Base-by-base conservation (phyloP, 1,139 yeast genomes). In the Pneumocystis wakefieldiae region DNA sequence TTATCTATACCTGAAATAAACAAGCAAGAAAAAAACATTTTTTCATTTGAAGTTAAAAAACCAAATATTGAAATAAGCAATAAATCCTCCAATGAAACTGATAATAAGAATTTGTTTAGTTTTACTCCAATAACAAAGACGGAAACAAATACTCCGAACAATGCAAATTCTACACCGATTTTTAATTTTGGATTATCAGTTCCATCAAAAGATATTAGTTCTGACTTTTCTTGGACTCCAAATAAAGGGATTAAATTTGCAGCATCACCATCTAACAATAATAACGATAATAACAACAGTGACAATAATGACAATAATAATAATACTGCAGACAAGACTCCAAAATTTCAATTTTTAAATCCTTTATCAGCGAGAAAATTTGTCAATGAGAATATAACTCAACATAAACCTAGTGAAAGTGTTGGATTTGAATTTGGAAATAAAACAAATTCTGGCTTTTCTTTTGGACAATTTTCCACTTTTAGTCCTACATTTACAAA, bases 201-300 rank as follows among this genome's bases (percentile, higher is more conserved):
- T 37, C 29, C 62, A 28, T 35, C 61, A 12, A 41, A 39, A 19
- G 24, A 57, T 29, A 15, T 61, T 12, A 36, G 15, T 42, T 41
- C 42, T 35, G 28, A 63, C 60, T 65, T 65, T 48, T 58, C 69
- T 6, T 74, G 77, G 76, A 69, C 73, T 28, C 76, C 76, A 2
- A 75, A 71, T 58, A 69, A 71, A 62, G 73, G 73, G 19, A 72
- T 74, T 67, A 73, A 72, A 67, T 73, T 74, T 67, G 75, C 72
- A 19, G 36, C 63, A 38, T 38, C 59, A 14, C 37, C 64, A 15
- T 57, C 53, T 15, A 32, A 36, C 12, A 36, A 15, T 29, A 41
- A 2, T 57, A 60, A 14, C 53, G 4, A 28, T 59, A 65, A 29
- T 57, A 60, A 14, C 53, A 28, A 28, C 57, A 65, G 28, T 66